Base-by-base conservation (phyloP, 2,329 filamentous ascomycete species). In the Aspergillus unguis region DNA sequence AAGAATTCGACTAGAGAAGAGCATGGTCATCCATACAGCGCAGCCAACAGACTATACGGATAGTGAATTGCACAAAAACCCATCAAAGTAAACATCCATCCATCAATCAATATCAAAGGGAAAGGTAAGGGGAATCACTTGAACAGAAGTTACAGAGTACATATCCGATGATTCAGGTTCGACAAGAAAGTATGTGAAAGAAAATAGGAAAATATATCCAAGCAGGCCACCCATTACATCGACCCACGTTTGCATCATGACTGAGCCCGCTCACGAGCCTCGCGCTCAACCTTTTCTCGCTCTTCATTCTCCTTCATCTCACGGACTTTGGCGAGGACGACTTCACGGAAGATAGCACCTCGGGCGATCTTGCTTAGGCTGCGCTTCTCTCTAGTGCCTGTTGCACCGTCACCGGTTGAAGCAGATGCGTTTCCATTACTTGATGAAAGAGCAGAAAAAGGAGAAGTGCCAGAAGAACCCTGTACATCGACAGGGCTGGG, bases 241-340 rank as follows among this genome's bases (percentile, higher is more conserved):
- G 45, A 17, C 17, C 46, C 29, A 29, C 37, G 6, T 29, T 9
- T 11, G 7, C 32, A 46, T n/a, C 52, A 66, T 44, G 55, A 43
- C 52, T 63, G 56, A 17, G 68, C 66, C 44, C 70, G 74, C 52
- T 75, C 73, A 23, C 75, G 70, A 5, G 77, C 77, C 52, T 76
- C 85, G 77, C 71, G 84, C 77, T 74, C 88, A 70, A 82, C 73
- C 70, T 86, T 85, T 62, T 87, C 79, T 31, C 82, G 83, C 67
- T 92, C 85, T 68, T 95, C 87, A 64, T 92, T 83, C 62, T 90
- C 87, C 79, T 95, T 95, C 82, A 90, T 88, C 73, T 96, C 92
- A 55, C 87, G 84, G 42, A 96, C 90, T 77, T 96, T 97, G 59
- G 92, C 92, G 53, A 96, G 78, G 10, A 96, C 92, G 9, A 97